Conservation (phyloP, 768 basidiomycete genomes). For the Xerocomus brunneocitrinus region DNA sequence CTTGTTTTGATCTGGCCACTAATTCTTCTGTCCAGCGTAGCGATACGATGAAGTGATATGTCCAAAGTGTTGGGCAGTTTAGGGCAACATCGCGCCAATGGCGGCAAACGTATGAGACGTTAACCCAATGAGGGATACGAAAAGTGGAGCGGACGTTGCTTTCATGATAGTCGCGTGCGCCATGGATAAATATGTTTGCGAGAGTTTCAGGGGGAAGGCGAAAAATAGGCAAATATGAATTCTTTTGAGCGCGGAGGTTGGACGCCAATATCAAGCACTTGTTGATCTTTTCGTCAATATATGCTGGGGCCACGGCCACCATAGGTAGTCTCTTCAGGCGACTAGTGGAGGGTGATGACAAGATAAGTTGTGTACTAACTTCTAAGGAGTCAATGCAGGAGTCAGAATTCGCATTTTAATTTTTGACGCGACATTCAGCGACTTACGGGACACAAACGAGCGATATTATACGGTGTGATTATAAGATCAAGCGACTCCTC, state of each 20-base stretch:
- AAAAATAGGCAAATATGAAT: background rate
- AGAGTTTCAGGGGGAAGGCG: background rate
- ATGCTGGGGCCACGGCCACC: too few relatives aligned
- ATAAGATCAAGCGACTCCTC: too few relatives aligned
- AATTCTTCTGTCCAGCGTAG: slow-evolving; percentile 37
- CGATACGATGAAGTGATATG: slow-evolving; percentile 21
- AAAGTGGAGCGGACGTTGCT: background rate
- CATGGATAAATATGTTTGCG: background rate
- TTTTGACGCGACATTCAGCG: too few relatives aligned
- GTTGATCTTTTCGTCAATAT: background rate
- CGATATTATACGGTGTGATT: too few relatives aligned
- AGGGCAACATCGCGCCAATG: background rate
- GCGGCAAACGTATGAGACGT: background rate
- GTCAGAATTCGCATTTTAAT: too few relatives aligned
- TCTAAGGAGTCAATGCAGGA: background rate
- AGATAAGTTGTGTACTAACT: background rate
- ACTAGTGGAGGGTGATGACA: too few relatives aligned
- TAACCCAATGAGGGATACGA: background rate
- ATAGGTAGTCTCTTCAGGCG: background rate
- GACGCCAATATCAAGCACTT: background rate
- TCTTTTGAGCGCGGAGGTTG: background rate
- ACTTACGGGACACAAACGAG: too few relatives aligned
- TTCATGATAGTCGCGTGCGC: background rate
- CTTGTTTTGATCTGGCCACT: slow-evolving; percentile 40
- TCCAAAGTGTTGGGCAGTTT: background rate